Evolutionary conservation across 306 rosid species (phyloP), one percentile per base, ranked within the genome.

Genomic region (Herpetospermum pedunculosum): DNA sequence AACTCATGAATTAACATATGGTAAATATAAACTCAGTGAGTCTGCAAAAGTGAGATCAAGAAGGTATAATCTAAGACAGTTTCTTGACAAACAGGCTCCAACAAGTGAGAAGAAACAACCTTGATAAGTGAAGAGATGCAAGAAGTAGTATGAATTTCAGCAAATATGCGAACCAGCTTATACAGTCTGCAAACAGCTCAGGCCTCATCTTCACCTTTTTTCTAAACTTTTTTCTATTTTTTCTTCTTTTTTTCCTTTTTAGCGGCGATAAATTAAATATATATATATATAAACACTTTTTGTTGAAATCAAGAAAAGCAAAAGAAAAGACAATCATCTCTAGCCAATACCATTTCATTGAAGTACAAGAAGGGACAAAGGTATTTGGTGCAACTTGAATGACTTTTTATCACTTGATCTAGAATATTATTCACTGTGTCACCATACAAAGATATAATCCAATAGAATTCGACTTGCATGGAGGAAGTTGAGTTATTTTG

Each of bases 1-100:
- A 70, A 46, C 54, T 38, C 57, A 60, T 28, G 71, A 77, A 73
- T 29, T 55, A 49, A 37, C 43, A 67, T 63, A 58, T 72, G 58
- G 75, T 60, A 40, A 37, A 55, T 30, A 71, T 44, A 74, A 52
- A 35, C 74, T 38, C 30, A 53, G 29, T 43, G 30, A n/a, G 26
- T 43, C 54, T 68, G 53, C 40, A 68, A 68, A 25, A 68, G 37
- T 68, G 54, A 46, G 37, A 54, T 18, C 32, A 25, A 30, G 28
- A 29, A 64, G 9, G 57, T 26, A 15, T 26, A 25, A 12, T 49
- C 46, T 59, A 18, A 1, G 11, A 32, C 0, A 30, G 12, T 43
- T 43, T 67, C 10, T 43, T 16, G 41, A 34, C 46, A 2, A 68
- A 68, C n/a, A 23, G 54, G 23, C 73, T 43, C 16, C 54, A 43